Percentiles rank a stretch among this genome's conserved stretches.
Evolutionary conservation across 2,329 filamentous ascomycete genomes (phyloP).

Genomic region (Waltergamsia citrina): DNA sequence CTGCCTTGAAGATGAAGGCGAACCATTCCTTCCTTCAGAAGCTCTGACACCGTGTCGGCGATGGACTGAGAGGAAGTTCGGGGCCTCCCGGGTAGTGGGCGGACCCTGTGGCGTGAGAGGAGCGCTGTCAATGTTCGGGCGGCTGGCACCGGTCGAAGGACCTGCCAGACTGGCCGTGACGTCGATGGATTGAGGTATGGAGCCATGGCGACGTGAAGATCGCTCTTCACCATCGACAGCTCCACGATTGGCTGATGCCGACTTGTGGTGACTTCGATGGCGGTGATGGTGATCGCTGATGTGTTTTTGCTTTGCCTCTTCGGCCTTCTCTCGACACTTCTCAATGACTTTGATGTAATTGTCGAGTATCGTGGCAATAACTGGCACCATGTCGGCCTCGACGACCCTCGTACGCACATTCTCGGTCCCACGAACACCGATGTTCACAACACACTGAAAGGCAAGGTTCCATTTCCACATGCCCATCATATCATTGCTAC

Average conservation of each 20-base stretch:
- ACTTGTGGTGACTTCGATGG: slow-evolving; percentile 39
- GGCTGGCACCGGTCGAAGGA: slow-evolving; percentile 20
- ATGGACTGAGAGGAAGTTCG: slow-evolving; percentile 21
- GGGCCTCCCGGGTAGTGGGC: slow-evolving; percentile 9
- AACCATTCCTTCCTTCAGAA: slow-evolving; percentile 20
- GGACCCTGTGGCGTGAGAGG: slow-evolving; percentile 8
- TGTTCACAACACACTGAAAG: slow-evolving; percentile 98
- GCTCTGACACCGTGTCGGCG: slow-evolving; percentile 41
- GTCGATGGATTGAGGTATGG: slow-evolving; percentile 50
- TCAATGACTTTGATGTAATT: slow-evolving; percentile 98
- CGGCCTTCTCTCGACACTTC: slow-evolving; percentile 77
- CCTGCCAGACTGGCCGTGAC: slow-evolving; percentile 33
- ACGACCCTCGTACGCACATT: slow-evolving; percentile 89
- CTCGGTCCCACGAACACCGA: slow-evolving; percentile 92
- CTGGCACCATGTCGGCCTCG: slow-evolving; percentile 97
- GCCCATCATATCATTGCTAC: slow-evolving; percentile 98
- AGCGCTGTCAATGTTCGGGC: slow-evolving; percentile 13
- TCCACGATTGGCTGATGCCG: slow-evolving; percentile 36
- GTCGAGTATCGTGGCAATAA: slow-evolving; percentile 95
- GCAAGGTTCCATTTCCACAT: slow-evolving; percentile 99
- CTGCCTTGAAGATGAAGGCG: slow-evolving; percentile 37
- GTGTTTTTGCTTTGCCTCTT: slow-evolving; percentile 69
- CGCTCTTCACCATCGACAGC: slow-evolving; percentile 44
- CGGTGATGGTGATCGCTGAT: slow-evolving; percentile 34
- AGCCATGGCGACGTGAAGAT: slow-evolving; percentile 62